Evolutionary conservation across 2,329 filamentous ascomycete genomes (phyloP).

Genomic region (Grosmannia serpens): DNA sequence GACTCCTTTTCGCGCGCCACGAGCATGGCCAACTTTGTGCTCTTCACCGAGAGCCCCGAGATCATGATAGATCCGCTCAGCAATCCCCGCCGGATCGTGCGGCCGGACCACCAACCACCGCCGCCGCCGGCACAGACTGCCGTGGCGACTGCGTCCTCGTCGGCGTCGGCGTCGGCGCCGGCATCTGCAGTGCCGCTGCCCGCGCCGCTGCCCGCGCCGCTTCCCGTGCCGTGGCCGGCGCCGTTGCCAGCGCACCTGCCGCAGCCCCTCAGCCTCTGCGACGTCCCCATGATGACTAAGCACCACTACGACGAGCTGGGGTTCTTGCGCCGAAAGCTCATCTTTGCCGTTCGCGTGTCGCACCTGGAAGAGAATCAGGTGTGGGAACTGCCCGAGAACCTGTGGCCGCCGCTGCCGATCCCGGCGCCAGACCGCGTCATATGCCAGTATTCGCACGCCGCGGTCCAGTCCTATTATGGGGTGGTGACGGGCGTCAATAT

Average conservation of each 20-base stretch:
- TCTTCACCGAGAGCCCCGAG: background rate
- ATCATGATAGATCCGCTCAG: background rate
- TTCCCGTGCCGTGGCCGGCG: too few relatives aligned
- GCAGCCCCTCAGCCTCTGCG: slow-evolving; percentile 29
- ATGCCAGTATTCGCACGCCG: too few relatives aligned
- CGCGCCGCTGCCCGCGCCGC: too few relatives aligned
- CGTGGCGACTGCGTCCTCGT: too few relatives aligned
- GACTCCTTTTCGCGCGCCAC: background rate
- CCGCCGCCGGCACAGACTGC: too few relatives aligned
- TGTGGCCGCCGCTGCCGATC: slow-evolving; percentile 68
- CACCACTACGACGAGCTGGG: slow-evolving; percentile 10
- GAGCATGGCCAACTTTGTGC: too few relatives aligned
- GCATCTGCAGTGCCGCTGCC: too few relatives aligned
- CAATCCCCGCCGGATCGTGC: too few relatives aligned
- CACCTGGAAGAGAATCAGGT: slow-evolving; percentile 22
- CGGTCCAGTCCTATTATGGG: too few relatives aligned
- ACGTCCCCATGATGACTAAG: slow-evolving; percentile 41
- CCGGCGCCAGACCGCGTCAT: slow-evolving; percentile 47
- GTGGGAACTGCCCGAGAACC: slow-evolving; percentile 25
- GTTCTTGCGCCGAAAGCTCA: slow-evolving; percentile 53
- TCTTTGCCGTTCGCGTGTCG: slow-evolving; percentile 45
- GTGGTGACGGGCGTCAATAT: too few relatives aligned
- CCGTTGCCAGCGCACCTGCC: background rate
- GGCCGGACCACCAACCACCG: too few relatives aligned
- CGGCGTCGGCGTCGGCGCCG: too few relatives aligned